Evolutionary conservation across 257 asterid species (phyloP).

Genomic region (Solanum habrochaites): DNA sequence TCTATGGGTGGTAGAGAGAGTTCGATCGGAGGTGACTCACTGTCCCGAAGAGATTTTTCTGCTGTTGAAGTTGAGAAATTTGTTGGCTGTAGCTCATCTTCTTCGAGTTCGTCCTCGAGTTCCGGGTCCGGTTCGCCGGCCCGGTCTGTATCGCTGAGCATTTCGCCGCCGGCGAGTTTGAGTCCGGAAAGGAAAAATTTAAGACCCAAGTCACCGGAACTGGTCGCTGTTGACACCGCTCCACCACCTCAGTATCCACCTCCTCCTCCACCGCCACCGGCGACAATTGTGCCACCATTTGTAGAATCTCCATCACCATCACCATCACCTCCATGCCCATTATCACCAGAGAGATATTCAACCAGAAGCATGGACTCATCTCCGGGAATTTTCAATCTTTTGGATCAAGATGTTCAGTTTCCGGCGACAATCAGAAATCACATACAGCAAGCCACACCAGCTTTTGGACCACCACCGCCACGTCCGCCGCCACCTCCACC

Average conservation of each 20-base stretch:
- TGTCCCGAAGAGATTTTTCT: constrained; percentile 7
- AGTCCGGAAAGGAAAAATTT: constrained; percentile 7
- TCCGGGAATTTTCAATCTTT: not conserved
- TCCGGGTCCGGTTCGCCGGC: constrained; percentile 8
- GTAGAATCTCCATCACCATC: not conserved
- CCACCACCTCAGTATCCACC: not conserved
- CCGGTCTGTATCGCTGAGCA: constrained; percentile 8
- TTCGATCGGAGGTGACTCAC: constrained; percentile 4
- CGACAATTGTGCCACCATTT: not conserved
- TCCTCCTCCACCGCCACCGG: not conserved
- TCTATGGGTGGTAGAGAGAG: constrained; percentile 7
- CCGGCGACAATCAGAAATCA: not conserved
- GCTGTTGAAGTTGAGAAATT: constrained; percentile 1
- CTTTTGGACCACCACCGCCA: not conserved
- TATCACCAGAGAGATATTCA: not conserved
- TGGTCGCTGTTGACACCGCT: constrained; percentile 1
- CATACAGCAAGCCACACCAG: not conserved
- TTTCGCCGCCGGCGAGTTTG: constrained; percentile 11
- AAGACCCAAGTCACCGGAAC: constrained; percentile 11
- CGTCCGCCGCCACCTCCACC: constrained; percentile 1
- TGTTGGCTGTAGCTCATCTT: not conserved
- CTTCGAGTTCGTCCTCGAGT: not conserved
- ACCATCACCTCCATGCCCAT: not conserved
- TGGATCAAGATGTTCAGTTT: not conserved
- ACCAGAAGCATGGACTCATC: not conserved